Evolutionary conservation across 768 basidiomycete species (phyloP).

Genomic region (Pholiota molesta): DNA sequence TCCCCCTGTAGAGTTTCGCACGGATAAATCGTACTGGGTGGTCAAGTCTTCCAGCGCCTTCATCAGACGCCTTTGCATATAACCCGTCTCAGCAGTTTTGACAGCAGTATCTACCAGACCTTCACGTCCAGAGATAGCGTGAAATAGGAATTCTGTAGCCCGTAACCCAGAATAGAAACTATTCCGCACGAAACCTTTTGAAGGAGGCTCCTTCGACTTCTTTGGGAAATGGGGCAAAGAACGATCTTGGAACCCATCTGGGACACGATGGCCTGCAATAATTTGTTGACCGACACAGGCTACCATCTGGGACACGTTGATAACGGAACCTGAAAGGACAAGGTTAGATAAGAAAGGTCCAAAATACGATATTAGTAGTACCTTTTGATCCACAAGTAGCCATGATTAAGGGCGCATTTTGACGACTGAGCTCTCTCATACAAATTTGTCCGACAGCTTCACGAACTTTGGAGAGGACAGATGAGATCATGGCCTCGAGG

Average conservation of each 20-base stretch:
- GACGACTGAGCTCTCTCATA: constrained; percentile 96
- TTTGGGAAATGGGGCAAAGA: constrained; percentile 99
- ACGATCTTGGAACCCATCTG: constrained; percentile 98
- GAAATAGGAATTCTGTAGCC: constrained; percentile 97
- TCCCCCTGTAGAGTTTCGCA: constrained; percentile 92
- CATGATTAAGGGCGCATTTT: constrained; percentile 98
- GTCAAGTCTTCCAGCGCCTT: constrained; percentile 98
- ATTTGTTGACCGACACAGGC: constrained; percentile 99
- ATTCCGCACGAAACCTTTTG: constrained; percentile 97
- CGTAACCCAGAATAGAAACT: constrained; percentile 92
- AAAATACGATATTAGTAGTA: constrained; percentile 28
- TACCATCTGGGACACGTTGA: constrained; percentile 99
- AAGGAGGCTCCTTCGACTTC: constrained; percentile 93
- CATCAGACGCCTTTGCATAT: constrained; percentile 99
- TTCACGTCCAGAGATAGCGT: constrained; percentile 98
- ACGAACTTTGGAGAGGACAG: constrained; percentile 91
- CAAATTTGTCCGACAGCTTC: constrained; percentile 96
- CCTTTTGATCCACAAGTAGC: constrained; percentile 99
- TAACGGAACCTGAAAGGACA: constrained; percentile 73
- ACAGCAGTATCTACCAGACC: constrained; percentile 99
- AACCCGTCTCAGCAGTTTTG: constrained; percentile 99
- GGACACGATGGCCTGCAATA: constrained; percentile 96
- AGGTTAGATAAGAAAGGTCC: neutral
- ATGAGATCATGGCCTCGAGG: constrained; percentile 94
- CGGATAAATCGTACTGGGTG: constrained; percentile 94